Base-by-base conservation (phyloP, 371 early-diverging fungal genomes). In the Coemansia sp. region DNA sequence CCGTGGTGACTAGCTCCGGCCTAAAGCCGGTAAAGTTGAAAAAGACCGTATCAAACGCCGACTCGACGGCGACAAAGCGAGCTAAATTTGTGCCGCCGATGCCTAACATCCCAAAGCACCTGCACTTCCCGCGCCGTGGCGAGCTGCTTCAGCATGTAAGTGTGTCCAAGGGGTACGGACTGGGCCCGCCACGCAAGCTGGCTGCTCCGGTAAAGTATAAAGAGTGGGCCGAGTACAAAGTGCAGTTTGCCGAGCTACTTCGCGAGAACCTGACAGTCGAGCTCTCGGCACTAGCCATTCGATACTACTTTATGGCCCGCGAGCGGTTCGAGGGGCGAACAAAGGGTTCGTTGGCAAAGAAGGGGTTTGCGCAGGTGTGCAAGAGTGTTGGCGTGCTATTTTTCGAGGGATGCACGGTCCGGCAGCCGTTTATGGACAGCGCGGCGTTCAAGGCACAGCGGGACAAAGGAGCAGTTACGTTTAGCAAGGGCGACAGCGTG, bases 251-350 rank as follows among this genome's bases (percentile, higher is more conserved):
- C 2, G 65, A 43, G 14, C 57, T 73, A 30, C 50, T 73, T 32
- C 64, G 63, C 51, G 73, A 73, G 34, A 73, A 73, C 49, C 42
- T 73, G 58, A 63, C 61, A 58, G 60, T 42, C 0, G 73, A 73
- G 53, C 65, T 73, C 10, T 64, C 69, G n/a, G 56, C 57, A 2
- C 58, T 73, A 42, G 74, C 74, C 2, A 68, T 73, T 45, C 51
- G 74, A 31, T 73, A 73, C 58, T 73, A 68, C 34, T 73, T 73
- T 50, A 68, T 68, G 74, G 69, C 74, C 1, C 69, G 55, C 38
- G 74, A 73, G 40, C 60, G 57, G 31, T 41, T 55, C 32, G 65
- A 73, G 42, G 69, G 53, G 35, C 56, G 39, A 14, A 39, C 55
- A 48, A 57, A 61, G 26, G 53, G 32, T n/a, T 42, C 20, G 40